Percentiles rank a stretch among this genome's conserved stretches.
These are phyloP conservation scores for Bimuria novae-zelandiae DNA, from an alignment of 2,329 filamentous ascomycete species.

Conservation along the genomic window DNA sequence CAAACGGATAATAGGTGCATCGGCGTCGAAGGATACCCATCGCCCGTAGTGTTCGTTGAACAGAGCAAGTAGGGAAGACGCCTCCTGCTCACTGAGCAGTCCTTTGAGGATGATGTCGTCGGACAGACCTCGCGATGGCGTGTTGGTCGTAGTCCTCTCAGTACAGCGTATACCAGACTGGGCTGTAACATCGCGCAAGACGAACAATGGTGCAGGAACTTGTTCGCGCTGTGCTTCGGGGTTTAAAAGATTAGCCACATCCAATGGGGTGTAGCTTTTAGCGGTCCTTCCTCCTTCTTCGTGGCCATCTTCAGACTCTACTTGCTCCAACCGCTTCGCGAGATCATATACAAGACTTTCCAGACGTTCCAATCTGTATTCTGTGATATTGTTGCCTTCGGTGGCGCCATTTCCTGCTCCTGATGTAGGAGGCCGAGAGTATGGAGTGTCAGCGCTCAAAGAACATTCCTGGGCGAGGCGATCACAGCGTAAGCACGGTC, in stretches of 20 bases:
- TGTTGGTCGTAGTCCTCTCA: conserved; percentile 14
- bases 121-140: conserved; percentile 11
- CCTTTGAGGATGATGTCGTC: conserved; percentile 34
- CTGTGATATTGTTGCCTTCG: neutral
- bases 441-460: conserved; percentile 17
- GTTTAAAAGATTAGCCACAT: neutral
- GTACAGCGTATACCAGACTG: conserved; percentile 17
- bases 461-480: conserved; percentile 45
- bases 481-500: conserved; percentile 46
- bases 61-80: conserved; percentile 27
- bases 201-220: conserved; percentile 20
- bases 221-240: conserved; percentile 10
- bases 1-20: conserved; percentile 30
- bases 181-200: conserved; percentile 23
- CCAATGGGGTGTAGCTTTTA: neutral
- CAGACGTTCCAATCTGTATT: conserved; percentile 18
- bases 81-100: conserved; percentile 25
- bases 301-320: conserved; percentile 12
- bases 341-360: conserved; percentile 18
- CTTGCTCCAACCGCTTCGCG: conserved; percentile 17
- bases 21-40: conserved; percentile 47
- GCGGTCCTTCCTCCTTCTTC: neutral
- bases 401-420: neutral
- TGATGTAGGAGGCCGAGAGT: neutral
- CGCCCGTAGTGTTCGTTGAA: conserved; percentile 51